These are phyloP conservation scores for Ustilago lituana DNA, from an alignment of 1,284 basidiomycete species.

Conservation along the genomic window DNA sequence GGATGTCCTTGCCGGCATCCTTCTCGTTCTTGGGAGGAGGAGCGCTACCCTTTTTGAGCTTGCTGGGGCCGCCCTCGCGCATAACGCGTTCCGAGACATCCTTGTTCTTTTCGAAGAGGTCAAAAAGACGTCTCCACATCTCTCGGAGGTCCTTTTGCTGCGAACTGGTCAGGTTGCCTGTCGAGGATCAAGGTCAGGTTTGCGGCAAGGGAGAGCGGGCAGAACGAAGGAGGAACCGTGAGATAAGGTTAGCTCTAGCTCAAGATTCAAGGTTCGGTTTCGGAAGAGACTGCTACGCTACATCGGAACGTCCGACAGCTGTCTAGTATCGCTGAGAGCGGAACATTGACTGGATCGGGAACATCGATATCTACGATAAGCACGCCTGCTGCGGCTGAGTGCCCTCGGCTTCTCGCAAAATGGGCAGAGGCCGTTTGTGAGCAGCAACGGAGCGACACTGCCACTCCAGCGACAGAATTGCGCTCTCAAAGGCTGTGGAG, in stretches of 20 bases:
- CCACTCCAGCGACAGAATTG: too few relatives aligned
- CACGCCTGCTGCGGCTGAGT: too few relatives aligned
- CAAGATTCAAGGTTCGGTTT: neutral
- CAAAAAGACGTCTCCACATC: constrained; percentile 56
- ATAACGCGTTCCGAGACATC: constrained; percentile 59
- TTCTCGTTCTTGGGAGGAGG: constrained; percentile 38
- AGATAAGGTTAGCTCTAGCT: too few relatives aligned
- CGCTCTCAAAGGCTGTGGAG: too few relatives aligned
- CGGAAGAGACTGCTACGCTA: neutral
- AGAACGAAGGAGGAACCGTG: too few relatives aligned
- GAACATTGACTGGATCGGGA: too few relatives aligned
- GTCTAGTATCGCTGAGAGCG: neutral
- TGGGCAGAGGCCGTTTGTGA: too few relatives aligned
- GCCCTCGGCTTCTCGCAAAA: too few relatives aligned
- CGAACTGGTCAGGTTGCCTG: constrained; percentile 59
- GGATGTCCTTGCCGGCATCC: constrained; percentile 58
- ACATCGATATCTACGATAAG: too few relatives aligned
- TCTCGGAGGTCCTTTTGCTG: constrained; percentile 60
- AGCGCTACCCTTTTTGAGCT: constrained; percentile 28
- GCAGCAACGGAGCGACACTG: too few relatives aligned
- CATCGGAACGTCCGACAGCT: constrained; percentile 11
- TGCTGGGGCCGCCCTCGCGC: constrained; percentile 48
- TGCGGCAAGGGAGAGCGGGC: too few relatives aligned
- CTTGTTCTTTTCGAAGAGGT: constrained; percentile 61
- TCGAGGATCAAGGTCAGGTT: constrained; percentile 4